Evolutionary conservation across 495 filamentous ascomycete genomes (phyloP), one percentile per base, ranked within the genome.

Genomic region (Penicillium paradoxum): DNA sequence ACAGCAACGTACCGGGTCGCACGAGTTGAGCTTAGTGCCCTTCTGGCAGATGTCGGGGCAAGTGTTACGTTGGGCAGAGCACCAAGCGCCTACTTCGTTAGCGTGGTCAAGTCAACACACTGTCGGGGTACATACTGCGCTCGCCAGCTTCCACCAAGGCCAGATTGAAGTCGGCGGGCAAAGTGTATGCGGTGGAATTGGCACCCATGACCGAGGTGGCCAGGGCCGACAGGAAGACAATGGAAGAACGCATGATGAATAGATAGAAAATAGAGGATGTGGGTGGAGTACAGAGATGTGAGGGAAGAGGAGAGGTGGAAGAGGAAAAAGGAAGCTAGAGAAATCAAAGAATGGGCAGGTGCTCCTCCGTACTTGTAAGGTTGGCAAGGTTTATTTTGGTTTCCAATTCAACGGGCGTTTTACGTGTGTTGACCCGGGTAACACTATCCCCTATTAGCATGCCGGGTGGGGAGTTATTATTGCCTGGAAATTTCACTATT

Each of bases 31-130:
- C 49, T 60, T 67, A 45, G 72, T 64, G 21, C 53, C 54, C 55
- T 72, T 68, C 46, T 69, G 62, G 62, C 77, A 80, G 45, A 80
- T 68, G 8, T 60, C 47, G 6, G 76, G 77, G 65, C 77, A 80
- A 19, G 65, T 62, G 60, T 74, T 75, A 22, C 63, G 66, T 64
- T 80, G 64, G 32, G 63, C 73, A 22, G 49, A 52, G 60, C 77
- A 80, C 74, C 74, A 80, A 39, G 65, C 52, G 53, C 53, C 77
- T 79, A 34, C 43, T 21, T 36, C 42, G 50, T 63, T 45, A 62
- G 43, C 36, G 34, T 13, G 15, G 17, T 17, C 24, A 7, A 27
- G 30, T 36, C 27, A 5, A 24, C 1, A 29, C 52, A n/a, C 11
- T 11, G 22, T 18, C 25, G 13, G 47, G 32, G 21, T 30, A 62